Evolutionary conservation across 352 stramenopile species (phyloP), one percentile per base, ranked within the genome.

Genomic region (Phytophthora pisi): DNA sequence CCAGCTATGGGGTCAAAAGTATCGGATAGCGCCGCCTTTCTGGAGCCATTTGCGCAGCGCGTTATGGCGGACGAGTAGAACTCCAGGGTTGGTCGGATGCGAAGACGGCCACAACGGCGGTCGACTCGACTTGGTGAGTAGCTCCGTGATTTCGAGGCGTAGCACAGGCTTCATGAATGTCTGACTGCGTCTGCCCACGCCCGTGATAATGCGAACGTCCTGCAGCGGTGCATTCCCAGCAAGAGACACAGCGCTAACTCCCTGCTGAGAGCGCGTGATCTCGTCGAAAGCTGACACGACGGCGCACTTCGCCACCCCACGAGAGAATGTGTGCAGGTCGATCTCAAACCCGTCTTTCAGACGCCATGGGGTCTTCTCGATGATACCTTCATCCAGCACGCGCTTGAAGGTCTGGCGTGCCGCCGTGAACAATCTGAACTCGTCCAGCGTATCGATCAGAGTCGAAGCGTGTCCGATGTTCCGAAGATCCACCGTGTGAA

Each of bases 151-250:
- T 51, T 89, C 81, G 24, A 79, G 70, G 28, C 68, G 76, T 36
- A 93, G 64, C 36, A 88, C 78, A 7, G 85, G 81, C 57, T 85
- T 79, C 70, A 91, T 72, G 54, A 79, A 91, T 53, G 70, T 61
- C 15, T 84, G 77, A 40, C 85, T 91, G 62, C 80, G 79, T 40
- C 75, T 84, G 13, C 85, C 85, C 18, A 91, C 69, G n/a, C 85
- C 85, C 26, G 81, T 90, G 60, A 93, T 90, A 51, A 93, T 87
- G 15, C 82, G 84, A 51, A 93, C 60, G 45, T 91, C 79, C 60
- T 83, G 51, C 20, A 76, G 38, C 6, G 67, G 61, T 26, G 61
- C 61, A 8, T 70, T 70, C 10, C 57, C 51, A 13, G 53, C 57
- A 40, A 72, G 5, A 40, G 73, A 80, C 1, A 66, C 61, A n/a